Conservation (phyloP, 768 basidiomycete species). For the Termitomyces sp. region DNA sequence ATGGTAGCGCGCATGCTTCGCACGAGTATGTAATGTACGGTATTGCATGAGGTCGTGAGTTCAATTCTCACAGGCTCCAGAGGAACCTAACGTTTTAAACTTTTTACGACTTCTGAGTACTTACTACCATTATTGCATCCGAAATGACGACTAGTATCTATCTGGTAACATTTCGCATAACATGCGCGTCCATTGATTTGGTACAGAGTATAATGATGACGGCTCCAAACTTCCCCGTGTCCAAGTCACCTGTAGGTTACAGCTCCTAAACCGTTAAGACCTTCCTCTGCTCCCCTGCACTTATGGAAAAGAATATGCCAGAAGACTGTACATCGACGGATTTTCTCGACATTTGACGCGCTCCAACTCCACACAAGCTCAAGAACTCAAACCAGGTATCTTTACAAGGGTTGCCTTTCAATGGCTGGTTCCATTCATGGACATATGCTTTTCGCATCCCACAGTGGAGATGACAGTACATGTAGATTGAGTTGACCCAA, state of each 20-base stretch:
- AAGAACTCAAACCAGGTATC: slow-evolving; percentile 23
- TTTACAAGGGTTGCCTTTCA: slow-evolving; percentile 42
- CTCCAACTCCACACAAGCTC: neutral
- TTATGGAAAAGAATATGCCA: slow-evolving; percentile 41
- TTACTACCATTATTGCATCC: too few species aligned
- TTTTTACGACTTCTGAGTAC: neutral
- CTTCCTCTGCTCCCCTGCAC: slow-evolving; percentile 45
- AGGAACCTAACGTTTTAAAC: neutral
- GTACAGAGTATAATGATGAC: neutral
- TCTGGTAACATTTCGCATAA: neutral
- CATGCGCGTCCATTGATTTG: neutral
- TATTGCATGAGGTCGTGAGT: slow-evolving; percentile 2
- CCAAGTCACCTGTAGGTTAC: slow-evolving; percentile 14
- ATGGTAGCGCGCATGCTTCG: neutral
- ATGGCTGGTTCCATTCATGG: slow-evolving; percentile 52
- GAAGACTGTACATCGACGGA: slow-evolving; percentile 34
- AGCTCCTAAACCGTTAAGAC: slow-evolving; percentile 31
- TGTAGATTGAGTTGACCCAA: neutral
- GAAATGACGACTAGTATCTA: too few species aligned
- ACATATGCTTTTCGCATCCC: slow-evolving; percentile 55
- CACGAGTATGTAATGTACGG: neutral
- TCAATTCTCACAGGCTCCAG: slow-evolving; percentile 1
- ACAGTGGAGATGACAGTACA: slow-evolving; percentile 22
- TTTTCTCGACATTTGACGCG: neutral
- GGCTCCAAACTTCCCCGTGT: neutral